Conservation (phyloP, 2,329 filamentous ascomycete species). For the Cytospora leucostoma region DNA sequence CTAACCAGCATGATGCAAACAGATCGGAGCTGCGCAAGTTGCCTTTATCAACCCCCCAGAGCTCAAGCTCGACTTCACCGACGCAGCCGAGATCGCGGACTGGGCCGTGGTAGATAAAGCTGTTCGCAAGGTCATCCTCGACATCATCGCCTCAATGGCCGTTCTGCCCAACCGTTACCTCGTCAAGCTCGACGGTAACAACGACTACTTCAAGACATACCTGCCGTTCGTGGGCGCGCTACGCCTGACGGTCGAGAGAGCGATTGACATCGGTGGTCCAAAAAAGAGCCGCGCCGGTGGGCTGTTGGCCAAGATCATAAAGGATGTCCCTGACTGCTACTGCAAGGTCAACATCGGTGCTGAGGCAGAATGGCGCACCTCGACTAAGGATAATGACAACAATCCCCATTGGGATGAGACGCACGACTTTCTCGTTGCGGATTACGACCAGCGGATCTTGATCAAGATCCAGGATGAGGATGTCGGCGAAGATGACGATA, state of each 20-base stretch:
- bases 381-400: slow-evolving; percentile 43
- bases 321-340: slow-evolving; percentile 51
- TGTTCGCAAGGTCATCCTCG: slow-evolving; percentile 47
- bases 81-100: slow-evolving; percentile 48
- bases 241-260: slow-evolving; percentile 46
- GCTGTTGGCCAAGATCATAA: slow-evolving; percentile 45
- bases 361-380: slow-evolving; percentile 46
- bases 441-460: slow-evolving; percentile 46
- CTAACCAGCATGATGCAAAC: not conserved
- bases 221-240: slow-evolving; percentile 45
- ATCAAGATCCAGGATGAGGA: slow-evolving; percentile 49
- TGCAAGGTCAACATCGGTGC: slow-evolving; percentile 46
- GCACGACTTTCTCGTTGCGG: slow-evolving; percentile 48
- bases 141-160: slow-evolving; percentile 47
- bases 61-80: slow-evolving; percentile 49
- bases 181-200: slow-evolving; percentile 48
- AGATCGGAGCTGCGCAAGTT: slow-evolving; percentile 51
- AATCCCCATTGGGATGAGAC: slow-evolving; percentile 51
- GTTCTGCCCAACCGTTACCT: slow-evolving; percentile 52
- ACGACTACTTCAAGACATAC: slow-evolving; percentile 52
- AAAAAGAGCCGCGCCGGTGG: slow-evolving; percentile 38
- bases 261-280: slow-evolving; percentile 40
- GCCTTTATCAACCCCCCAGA: slow-evolving; percentile 51
- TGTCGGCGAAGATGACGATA: slow-evolving; percentile 44
- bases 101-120: slow-evolving; percentile 43